Evolutionary conservation across 2,329 filamentous ascomycete species (phyloP).

Genomic region (Aureobasidium sp.): DNA sequence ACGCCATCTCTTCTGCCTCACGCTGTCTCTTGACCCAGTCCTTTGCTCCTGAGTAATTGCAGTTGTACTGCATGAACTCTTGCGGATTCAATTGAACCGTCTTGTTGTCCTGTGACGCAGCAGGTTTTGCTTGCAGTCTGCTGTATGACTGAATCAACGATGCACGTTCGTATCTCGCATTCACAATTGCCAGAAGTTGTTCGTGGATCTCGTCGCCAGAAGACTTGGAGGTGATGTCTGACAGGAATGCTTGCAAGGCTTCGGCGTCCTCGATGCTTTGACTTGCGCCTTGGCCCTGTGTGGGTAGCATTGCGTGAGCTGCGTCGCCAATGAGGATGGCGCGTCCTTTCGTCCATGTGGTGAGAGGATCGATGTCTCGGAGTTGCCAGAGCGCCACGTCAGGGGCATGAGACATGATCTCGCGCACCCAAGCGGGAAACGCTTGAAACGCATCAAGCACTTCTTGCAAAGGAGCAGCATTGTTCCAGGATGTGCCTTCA

Average conservation of each 20-base stretch:
- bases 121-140: conserved; percentile 36
- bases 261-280: conserved; percentile 40
- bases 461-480: conserved; percentile 30
- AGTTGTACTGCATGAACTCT: conserved; percentile 41
- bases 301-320: conserved; percentile 36
- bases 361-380: conserved; percentile 38
- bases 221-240: conserved; percentile 19
- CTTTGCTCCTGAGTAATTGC: conserved; percentile 31
- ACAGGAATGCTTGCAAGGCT: conserved; percentile 27
- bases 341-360: conserved; percentile 29
- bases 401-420: conserved; percentile 27
- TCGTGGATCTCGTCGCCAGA: conserved; percentile 22
- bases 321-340: conserved; percentile 30
- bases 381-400: conserved; percentile 41
- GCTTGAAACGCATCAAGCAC: conserved; percentile 36
- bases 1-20: neutral
- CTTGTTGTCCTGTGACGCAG: conserved; percentile 29
- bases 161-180: conserved; percentile 33
- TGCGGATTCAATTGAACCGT: conserved; percentile 33
- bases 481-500: conserved; percentile 35
- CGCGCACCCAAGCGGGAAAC: conserved; percentile 37
- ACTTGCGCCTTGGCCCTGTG: conserved; percentile 38
- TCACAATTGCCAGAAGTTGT: conserved; percentile 22
- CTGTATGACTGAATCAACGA: conserved; percentile 38
- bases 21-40: conserved; percentile 26